Percentiles rank a stretch among this genome's conserved stretches.
These are phyloP conservation scores for Trypanosoma rangeli DNA, from an alignment of 208 protist species.

Conservation along the genomic window DNA sequence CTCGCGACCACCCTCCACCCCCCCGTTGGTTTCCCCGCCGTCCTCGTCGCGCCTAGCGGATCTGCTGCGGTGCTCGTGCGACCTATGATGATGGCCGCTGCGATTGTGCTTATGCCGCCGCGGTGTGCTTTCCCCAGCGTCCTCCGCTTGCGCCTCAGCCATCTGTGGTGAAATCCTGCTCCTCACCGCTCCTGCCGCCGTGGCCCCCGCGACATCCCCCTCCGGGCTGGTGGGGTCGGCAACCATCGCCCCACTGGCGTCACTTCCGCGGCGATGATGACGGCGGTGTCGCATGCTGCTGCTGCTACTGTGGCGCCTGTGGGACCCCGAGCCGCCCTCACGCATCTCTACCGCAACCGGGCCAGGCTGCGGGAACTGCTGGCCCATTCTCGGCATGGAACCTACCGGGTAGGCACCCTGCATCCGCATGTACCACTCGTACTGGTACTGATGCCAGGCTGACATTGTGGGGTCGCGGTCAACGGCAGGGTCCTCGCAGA, in stretches of 20 bases:
- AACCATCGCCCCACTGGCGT: background rate
- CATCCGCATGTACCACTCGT: conserved; percentile 24
- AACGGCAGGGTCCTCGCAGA: conserved; percentile 46
- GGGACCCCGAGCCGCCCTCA: background rate
- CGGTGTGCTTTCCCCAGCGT: background rate
- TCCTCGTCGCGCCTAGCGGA: background rate
- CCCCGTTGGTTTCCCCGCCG: background rate
- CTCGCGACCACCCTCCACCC: conserved; percentile 7
- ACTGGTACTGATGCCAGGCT: conserved; percentile 42
- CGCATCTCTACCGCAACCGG: background rate
- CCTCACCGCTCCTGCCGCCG: background rate
- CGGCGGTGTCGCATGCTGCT: background rate
- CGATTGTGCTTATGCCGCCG: background rate
- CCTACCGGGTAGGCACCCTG: conserved; percentile 15
- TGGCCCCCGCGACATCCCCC: background rate
- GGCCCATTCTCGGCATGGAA: background rate
- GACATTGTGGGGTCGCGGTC: conserved; percentile 76
- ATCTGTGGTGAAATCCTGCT: background rate
- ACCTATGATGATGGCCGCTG: background rate
- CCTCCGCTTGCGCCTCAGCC: background rate
- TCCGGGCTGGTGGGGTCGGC: background rate
- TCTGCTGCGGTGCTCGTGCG: conserved; percentile 1
- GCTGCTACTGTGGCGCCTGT: background rate
- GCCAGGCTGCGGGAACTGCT: background rate
- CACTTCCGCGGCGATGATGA: background rate